Percentiles rank a stretch among this genome's conserved stretches.
These are phyloP conservation scores for Claviceps fusiformis DNA, from an alignment of 2,329 filamentous ascomycete genomes.

Conservation along the genomic window DNA sequence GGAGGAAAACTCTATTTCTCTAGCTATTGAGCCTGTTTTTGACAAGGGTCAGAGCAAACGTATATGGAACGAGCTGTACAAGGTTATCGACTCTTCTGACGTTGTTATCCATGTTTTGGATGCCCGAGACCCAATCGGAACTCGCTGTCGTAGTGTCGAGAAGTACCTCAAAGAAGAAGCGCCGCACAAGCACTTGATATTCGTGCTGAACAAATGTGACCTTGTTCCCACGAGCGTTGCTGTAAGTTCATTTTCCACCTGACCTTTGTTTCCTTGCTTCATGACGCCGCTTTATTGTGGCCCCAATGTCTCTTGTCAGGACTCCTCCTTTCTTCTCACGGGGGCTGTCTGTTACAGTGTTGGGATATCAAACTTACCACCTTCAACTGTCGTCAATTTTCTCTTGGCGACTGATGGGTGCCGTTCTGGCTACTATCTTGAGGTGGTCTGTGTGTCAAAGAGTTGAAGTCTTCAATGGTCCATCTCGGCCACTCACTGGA, in stretches of 20 bases:
- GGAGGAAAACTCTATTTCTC: constrained; percentile 37
- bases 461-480: constrained; percentile 84
- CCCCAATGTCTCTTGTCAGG: constrained; percentile 72
- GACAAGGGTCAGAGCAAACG: constrained; percentile 89
- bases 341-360: constrained; percentile 96
- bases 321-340: constrained; percentile 60
- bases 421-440: constrained; percentile 83
- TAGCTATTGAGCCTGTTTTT: constrained; percentile 76
- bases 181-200: constrained; percentile 77
- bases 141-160: constrained; percentile 63
- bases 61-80: constrained; percentile 94
- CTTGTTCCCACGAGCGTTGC: constrained; percentile 83
- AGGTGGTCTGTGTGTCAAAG: constrained; percentile 73
- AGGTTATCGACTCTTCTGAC: constrained; percentile 90
- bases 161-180: constrained; percentile 90
- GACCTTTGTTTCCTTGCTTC: constrained; percentile 1
- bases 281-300: constrained; percentile 11
- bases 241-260: constrained; percentile 50
- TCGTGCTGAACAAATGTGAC: constrained; percentile 43
- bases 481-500: constrained; percentile 45
- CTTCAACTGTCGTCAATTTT: constrained; percentile 20
- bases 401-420: constrained; percentile 49
- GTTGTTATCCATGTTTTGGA: constrained; percentile 93
- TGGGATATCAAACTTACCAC: constrained; percentile 71
- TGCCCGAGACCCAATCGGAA: constrained; percentile 78